Conservation (phyloP, 2,329 filamentous ascomycete species). For the Hortaea werneckii region DNA sequence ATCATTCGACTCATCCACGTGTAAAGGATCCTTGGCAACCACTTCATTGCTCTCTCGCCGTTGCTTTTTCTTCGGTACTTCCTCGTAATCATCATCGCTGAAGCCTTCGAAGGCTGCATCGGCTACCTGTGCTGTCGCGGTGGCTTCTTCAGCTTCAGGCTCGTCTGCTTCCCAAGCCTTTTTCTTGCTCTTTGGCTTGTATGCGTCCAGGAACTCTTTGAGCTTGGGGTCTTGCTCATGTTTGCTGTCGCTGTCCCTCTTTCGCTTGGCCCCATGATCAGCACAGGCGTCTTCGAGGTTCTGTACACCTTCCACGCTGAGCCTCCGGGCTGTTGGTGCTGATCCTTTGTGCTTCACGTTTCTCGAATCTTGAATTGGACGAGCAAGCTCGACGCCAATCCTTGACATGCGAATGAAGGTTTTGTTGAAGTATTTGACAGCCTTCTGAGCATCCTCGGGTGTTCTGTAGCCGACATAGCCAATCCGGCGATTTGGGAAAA, state of each 20-base stretch:
- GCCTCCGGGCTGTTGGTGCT: constrained; percentile 8
- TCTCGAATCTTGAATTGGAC: constrained; percentile 50
- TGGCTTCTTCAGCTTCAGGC: constrained; percentile 4
- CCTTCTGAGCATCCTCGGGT: constrained; percentile 65
- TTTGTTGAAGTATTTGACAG: constrained; percentile 90
- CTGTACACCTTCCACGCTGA: background rate
- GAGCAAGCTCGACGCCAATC: constrained; percentile 80
- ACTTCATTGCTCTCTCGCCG: constrained; percentile 4
- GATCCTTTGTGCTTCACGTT: background rate
- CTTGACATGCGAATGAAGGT: constrained; percentile 94
- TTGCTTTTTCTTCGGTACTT: constrained; percentile 41
- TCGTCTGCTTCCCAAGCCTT: constrained; percentile 47
- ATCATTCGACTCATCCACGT: background rate
- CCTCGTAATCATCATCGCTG: constrained; percentile 62
- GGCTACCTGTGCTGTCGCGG: background rate
- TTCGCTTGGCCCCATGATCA: constrained; percentile 43
- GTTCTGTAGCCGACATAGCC: constrained; percentile 92
- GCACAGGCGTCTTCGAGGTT: constrained; percentile 12
- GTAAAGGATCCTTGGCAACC: background rate
- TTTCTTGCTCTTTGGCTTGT: constrained; percentile 49
- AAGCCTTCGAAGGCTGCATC: constrained; percentile 34
- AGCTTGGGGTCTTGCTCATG: constrained; percentile 60
- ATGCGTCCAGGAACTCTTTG: constrained; percentile 74
- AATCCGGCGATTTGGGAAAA: constrained; percentile 81
- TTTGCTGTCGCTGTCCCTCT: constrained; percentile 53